These are phyloP conservation scores for Calonectria honghensis DNA, from an alignment of 2,329 filamentous ascomycete species.

Conservation along the genomic window DNA sequence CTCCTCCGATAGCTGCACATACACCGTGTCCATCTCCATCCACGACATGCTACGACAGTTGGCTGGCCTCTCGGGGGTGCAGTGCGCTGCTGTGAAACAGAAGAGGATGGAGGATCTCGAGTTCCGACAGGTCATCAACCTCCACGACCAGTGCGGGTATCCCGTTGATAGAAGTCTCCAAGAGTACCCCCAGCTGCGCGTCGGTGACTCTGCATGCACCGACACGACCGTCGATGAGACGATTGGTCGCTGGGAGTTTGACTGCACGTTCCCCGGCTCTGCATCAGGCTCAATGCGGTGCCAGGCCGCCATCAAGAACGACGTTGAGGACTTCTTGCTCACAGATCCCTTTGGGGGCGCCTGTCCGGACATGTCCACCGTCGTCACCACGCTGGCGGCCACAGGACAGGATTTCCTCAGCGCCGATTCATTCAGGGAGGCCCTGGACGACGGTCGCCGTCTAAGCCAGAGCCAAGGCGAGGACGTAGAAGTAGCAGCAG, in stretches of 20 bases:
- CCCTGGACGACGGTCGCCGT: constrained; percentile 52
- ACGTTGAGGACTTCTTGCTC: constrained; percentile 59
- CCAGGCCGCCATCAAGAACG: constrained; percentile 57
- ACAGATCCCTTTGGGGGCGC: constrained; percentile 60
- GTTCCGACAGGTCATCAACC: constrained; percentile 58
- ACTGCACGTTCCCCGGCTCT: constrained; percentile 60
- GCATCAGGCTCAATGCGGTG: constrained; percentile 56
- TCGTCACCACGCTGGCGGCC: constrained; percentile 58
- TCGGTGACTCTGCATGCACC: constrained; percentile 59
- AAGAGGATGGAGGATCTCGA: constrained; percentile 54
- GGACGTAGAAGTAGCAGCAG: constrained; percentile 54
- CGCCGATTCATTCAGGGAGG: constrained; percentile 50
- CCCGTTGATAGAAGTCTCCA: constrained; percentile 53
- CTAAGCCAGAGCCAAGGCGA: constrained; percentile 45
- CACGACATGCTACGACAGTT: constrained; percentile 60
- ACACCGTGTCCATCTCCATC: constrained; percentile 58
- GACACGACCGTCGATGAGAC: constrained; percentile 54
- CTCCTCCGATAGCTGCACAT: constrained; percentile 58
- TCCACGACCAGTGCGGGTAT: constrained; percentile 61
- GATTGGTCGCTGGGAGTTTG: constrained; percentile 59
- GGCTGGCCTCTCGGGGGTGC: constrained; percentile 55
- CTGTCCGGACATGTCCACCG: constrained; percentile 60
- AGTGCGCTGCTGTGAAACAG: constrained; percentile 53
- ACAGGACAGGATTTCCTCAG: constrained; percentile 57
- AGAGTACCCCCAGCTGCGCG: constrained; percentile 56